These are phyloP conservation scores for Mortierella sp. DNA, from an alignment of 371 early-diverging fungal genomes.

Conservation along the genomic window DNA sequence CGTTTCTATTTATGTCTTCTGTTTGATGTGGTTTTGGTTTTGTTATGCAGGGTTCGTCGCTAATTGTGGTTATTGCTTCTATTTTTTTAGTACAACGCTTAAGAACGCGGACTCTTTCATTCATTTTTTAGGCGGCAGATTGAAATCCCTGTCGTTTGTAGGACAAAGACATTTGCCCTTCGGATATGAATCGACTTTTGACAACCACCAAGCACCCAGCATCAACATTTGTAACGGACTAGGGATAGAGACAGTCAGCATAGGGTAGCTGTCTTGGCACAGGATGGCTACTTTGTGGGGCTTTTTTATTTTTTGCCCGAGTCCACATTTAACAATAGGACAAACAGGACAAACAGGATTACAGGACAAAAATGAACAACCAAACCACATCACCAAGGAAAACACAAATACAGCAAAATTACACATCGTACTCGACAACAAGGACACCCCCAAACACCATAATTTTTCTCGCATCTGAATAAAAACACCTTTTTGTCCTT, in stretches of 20 bases:
- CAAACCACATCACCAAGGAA: neutral
- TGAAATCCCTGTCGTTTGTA: neutral
- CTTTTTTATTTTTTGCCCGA: neutral
- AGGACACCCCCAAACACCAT: neutral
- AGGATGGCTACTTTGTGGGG: neutral
- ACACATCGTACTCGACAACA: neutral
- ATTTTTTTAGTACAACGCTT: slow-evolving; percentile 27
- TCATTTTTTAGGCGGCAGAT: neutral
- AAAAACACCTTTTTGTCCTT: neutral
- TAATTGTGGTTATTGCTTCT: neutral
- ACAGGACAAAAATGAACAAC: neutral
- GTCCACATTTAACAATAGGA: neutral
- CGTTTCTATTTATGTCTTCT: neutral
- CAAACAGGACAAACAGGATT: neutral
- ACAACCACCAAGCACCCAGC: neutral
- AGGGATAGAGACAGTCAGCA: neutral
- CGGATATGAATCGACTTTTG: neutral
- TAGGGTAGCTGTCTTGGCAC: neutral
- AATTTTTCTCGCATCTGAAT: neutral
- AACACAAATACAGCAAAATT: neutral
- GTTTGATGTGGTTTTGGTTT: neutral
- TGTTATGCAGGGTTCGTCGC: neutral
- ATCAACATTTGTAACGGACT: neutral
- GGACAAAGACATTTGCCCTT: neutral
- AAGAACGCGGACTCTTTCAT: neutral